Conservation (phyloP, 1,284 basidiomycete species). For the Pascua sp. region DNA sequence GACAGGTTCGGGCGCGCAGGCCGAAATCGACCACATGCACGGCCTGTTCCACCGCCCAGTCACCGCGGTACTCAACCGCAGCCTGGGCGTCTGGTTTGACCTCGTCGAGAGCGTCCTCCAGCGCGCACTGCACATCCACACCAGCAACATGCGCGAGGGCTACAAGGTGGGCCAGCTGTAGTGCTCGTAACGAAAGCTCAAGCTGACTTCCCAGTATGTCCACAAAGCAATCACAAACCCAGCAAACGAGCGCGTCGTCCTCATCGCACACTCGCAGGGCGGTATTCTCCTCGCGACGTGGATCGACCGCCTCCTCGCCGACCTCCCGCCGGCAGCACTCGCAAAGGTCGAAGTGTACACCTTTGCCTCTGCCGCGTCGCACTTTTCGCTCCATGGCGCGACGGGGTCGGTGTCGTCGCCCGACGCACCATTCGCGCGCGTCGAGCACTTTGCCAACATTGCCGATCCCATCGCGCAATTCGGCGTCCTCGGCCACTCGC, state of each 20-base stretch:
- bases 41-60: slow-evolving; percentile 26
- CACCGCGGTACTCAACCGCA: slow-evolving; percentile 31
- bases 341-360: slow-evolving; percentile 40
- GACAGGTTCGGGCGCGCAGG: slow-evolving; percentile 21
- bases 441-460: slow-evolving; percentile 40
- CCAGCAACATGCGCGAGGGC: slow-evolving; percentile 23
- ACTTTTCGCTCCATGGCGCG: slow-evolving; percentile 26
- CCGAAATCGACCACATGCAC: slow-evolving; percentile 25
- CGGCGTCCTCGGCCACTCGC: slow-evolving; percentile 20
- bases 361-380: slow-evolving; percentile 38
- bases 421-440: slow-evolving; percentile 16
- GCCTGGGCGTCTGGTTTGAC: slow-evolving; percentile 34
- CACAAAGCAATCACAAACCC: slow-evolving; percentile 16
- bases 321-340: slow-evolving; percentile 26
- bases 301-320: slow-evolving; percentile 32
- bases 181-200: too few relatives aligned
- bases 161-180: slow-evolving; percentile 7
- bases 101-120: slow-evolving; percentile 34
- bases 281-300: slow-evolving; percentile 36
- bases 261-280: slow-evolving; percentile 41
- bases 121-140: slow-evolving; percentile 28
- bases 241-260: slow-evolving; percentile 28
- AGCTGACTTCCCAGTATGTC: slow-evolving; percentile 1
- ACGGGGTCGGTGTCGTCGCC: background rate
- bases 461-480: slow-evolving; percentile 32